phyloP scores from a whole-genome alignment of 2,329 filamentous ascomycete species.

The Teratosphaeria viscida region DNA sequence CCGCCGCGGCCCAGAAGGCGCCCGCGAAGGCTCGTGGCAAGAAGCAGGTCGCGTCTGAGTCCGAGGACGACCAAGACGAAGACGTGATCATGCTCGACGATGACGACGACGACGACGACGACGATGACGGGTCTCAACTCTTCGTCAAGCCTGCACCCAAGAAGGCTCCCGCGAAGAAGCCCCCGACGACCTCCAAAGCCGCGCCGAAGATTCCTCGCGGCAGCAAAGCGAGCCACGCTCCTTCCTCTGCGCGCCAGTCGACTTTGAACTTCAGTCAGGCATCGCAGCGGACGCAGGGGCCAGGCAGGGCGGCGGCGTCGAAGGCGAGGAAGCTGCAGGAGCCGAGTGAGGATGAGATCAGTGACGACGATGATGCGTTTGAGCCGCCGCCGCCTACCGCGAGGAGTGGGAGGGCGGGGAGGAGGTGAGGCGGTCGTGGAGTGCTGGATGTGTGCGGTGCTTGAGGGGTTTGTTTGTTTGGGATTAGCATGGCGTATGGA shows the following conservation, averaged over 20 bases:
- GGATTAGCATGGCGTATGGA: neutral
- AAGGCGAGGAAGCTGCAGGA: slow-evolving; percentile 25
- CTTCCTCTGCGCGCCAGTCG: slow-evolving; percentile 1
- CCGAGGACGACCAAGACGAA: slow-evolving; percentile 28
- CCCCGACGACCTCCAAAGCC: neutral
- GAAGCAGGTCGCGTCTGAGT: slow-evolving; percentile 31
- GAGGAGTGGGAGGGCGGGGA: neutral
- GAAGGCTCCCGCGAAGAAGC: slow-evolving; percentile 6
- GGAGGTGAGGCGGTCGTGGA: neutral
- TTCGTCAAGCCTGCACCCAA: slow-evolving; percentile 26
- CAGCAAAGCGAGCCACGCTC: slow-evolving; percentile 9
- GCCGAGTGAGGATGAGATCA: slow-evolving; percentile 31
- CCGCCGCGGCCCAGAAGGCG: slow-evolving; percentile 28
- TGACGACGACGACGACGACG: slow-evolving; percentile 36
- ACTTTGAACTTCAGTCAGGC: slow-evolving; percentile 8
- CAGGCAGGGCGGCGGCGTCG: slow-evolving; percentile 6
- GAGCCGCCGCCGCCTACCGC: slow-evolving; percentile 21
- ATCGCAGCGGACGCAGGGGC: slow-evolving; percentile 5
- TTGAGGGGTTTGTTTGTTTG: neutral
- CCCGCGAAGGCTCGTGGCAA: slow-evolving; percentile 28
- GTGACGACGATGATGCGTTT: slow-evolving; percentile 28
- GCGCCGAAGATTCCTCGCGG: neutral
- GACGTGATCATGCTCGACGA: slow-evolving; percentile 32
- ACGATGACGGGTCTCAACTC: slow-evolving; percentile 26
- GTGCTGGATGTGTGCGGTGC: neutral